Conservation (phyloP, 208 protist genomes). For the Leishmania guyanensis region DNA sequence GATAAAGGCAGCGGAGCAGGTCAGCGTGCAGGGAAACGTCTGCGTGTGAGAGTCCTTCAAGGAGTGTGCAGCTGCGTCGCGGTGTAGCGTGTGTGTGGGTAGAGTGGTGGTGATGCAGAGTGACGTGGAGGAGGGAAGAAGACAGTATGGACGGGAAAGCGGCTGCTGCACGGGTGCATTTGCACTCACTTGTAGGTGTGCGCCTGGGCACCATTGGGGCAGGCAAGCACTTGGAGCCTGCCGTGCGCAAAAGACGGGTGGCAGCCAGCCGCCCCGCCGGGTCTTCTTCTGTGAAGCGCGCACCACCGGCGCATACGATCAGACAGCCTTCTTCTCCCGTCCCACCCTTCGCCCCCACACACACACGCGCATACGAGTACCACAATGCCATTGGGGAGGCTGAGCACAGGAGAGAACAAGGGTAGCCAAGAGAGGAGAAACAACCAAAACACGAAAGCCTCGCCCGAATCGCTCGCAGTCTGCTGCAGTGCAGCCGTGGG, state of each 20-base stretch:
- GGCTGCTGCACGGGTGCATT: neutral
- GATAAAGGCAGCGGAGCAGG: neutral
- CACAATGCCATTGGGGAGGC: neutral
- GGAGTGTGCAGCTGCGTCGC: neutral
- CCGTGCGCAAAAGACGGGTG: neutral
- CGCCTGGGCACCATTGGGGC: neutral
- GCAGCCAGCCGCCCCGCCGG: neutral
- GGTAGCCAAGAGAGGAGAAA: neutral
- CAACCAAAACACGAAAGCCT: neutral
- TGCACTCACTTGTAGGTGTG: neutral
- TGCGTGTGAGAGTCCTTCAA: neutral
- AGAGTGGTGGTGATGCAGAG: neutral
- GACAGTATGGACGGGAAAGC: neutral
- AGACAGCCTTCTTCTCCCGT: neutral
- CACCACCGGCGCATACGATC: neutral
- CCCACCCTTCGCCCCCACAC: neutral
- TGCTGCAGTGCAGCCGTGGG: neutral
- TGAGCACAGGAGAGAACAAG: neutral
- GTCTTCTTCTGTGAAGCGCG: neutral
- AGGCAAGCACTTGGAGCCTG: neutral
- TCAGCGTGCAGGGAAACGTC: neutral
- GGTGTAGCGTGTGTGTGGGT: neutral
- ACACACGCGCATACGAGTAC: neutral
- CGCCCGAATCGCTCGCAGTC: neutral
- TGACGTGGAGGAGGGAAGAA: neutral